These are phyloP conservation scores for Phialophora tarda DNA, from an alignment of 2,329 filamentous ascomycete genomes.

Conservation along the genomic window DNA sequence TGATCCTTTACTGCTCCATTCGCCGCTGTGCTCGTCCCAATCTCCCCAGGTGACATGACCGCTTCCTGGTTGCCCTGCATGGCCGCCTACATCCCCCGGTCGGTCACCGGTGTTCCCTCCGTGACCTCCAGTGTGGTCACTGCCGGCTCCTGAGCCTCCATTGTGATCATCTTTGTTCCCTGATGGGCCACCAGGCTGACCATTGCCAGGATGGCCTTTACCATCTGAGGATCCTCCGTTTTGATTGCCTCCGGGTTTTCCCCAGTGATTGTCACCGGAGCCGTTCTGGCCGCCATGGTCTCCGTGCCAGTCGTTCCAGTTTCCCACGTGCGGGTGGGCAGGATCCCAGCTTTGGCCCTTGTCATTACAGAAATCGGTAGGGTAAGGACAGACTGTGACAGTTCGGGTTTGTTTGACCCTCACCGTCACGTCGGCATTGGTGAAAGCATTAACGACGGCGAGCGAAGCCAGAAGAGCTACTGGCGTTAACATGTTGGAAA, in stretches of 20 bases:
- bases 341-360: slow-evolving; percentile 12
- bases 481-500: slow-evolving; percentile 10
- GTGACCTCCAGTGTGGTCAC: background rate
- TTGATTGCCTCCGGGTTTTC: background rate
- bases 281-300: background rate
- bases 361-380: slow-evolving; percentile 11
- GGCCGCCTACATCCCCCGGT: background rate
- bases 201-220: background rate
- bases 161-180: background rate
- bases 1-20: background rate
- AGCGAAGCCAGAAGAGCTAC: slow-evolving; percentile 12
- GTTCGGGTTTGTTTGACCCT: slow-evolving; percentile 19
- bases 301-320: slow-evolving; percentile 5
- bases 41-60: background rate
- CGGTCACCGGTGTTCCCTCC: background rate
- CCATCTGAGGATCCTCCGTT: slow-evolving; percentile 3
- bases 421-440: slow-evolving; percentile 11
- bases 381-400: slow-evolving; percentile 11
- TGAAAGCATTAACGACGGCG: slow-evolving; percentile 2
- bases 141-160: background rate
- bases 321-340: background rate
- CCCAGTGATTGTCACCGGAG: background rate
- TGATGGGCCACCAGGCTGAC: background rate
- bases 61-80: background rate
- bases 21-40: background rate